A percentile compares a stretch with the other conserved stretches of the same genome.
phyloP scores from a whole-genome alignment of 805 yeast species.

The Yamadazyma olivae region DNA sequence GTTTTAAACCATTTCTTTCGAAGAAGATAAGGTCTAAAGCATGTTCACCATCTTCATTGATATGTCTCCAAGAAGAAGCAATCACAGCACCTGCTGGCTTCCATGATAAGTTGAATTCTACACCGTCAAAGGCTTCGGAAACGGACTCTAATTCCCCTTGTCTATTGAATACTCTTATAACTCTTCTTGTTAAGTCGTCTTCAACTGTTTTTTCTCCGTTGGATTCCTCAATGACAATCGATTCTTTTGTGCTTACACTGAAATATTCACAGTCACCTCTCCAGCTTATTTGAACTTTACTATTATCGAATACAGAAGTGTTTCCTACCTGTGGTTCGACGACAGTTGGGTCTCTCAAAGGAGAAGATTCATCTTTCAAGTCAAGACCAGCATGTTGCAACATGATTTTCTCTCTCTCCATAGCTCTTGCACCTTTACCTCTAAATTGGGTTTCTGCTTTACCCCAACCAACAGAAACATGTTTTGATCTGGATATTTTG shows the following conservation, averaged over 20 bases:
- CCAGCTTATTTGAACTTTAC: conserved; percentile 67
- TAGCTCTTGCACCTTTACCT: conserved; percentile 85
- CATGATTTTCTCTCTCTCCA: conserved; percentile 60
- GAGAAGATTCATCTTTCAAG: conserved; percentile 50
- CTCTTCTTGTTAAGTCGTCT: conserved; percentile 55
- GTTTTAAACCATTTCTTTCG: conserved; percentile 90
- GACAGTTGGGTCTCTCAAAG: conserved; percentile 85
- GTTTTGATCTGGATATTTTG: conserved; percentile 55
- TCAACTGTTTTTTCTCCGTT: conserved; percentile 7
- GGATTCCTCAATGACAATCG: conserved; percentile 39
- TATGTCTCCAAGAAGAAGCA: conserved; percentile 74
- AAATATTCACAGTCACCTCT: conserved; percentile 92
- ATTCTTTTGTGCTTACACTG: conserved; percentile 63
- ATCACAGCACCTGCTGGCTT: conserved; percentile 86
- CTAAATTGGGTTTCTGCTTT: conserved; percentile 93
- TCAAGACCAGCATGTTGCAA: conserved; percentile 67
- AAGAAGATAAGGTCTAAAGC: conserved; percentile 66
- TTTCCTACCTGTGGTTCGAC: conserved; percentile 68
- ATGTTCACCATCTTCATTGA: conserved; percentile 50
- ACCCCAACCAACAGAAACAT: conserved; percentile 99
- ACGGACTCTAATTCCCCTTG: conserved; percentile 77
- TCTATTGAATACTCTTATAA: conserved; percentile 76
- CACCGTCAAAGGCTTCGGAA: conserved; percentile 84
- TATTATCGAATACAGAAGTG: conserved; percentile 52
- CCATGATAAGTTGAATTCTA: conserved; percentile 78